Conservation (phyloP, 257 asterid species). For the Echites panduratus region DNA sequence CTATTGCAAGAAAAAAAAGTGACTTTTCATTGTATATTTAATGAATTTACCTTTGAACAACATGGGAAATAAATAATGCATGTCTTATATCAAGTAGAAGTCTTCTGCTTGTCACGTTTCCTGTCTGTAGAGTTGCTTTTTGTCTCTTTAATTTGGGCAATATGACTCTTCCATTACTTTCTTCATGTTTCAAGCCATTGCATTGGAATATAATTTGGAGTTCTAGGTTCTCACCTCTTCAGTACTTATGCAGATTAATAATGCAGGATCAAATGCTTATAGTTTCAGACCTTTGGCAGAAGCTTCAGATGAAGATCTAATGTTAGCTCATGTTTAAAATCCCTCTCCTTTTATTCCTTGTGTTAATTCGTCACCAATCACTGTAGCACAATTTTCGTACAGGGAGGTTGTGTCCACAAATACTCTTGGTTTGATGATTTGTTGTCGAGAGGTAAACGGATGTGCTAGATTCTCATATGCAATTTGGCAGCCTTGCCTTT, state of each 20-base stretch:
- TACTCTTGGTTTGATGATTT: conserved; percentile 90
- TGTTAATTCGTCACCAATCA: not conserved
- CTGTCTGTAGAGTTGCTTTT: too few relatives aligned
- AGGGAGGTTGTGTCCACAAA: conserved; percentile 95
- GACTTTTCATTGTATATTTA: not conserved
- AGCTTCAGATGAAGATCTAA: conserved; percentile 89
- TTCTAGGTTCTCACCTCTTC: conserved; percentile 30
- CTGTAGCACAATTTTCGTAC: conserved; percentile 24
- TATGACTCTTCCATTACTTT: too few relatives aligned
- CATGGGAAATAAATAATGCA: not conserved
- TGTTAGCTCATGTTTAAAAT: conserved; percentile 38
- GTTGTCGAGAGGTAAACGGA: conserved; percentile 87
- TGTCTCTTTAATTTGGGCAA: too few relatives aligned
- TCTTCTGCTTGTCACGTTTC: not conserved
- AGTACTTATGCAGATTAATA: conserved; percentile 78
- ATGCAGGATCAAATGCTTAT: conserved; percentile 98
- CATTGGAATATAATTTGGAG: not conserved
- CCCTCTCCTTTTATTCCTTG: conserved; percentile 2
- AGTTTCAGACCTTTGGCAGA: conserved; percentile 80
- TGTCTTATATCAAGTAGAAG: not conserved
- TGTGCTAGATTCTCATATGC: conserved; percentile 13
- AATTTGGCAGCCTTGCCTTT: conserved; percentile 15
- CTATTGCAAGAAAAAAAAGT: not conserved
- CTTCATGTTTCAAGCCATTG: too few relatives aligned
- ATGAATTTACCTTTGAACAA: not conserved